Evolutionary conservation across 2,329 filamentous ascomycete genomes (phyloP), one percentile per base, ranked within the genome.

Genomic region (Setomelanomma holmii): DNA sequence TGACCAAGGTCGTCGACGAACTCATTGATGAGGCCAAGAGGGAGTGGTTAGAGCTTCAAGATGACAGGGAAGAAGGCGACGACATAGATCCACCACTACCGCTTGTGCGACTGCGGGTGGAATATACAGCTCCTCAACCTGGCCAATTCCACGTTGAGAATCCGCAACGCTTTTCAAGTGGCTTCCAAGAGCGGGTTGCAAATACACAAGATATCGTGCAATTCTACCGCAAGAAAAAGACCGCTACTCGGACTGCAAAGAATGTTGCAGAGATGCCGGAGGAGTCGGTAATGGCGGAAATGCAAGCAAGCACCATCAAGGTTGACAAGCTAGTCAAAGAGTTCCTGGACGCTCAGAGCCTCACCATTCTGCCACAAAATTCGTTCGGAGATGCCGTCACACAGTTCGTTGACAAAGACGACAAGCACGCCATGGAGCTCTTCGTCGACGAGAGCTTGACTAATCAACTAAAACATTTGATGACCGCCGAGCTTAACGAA

Each of bases 201-300:
- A 99, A 99, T 69, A 87, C 88, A 8, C 96, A 93, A 62, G 95
- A 99, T 64, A 91, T 99, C 0, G 87, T 99, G 0, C 89, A 93
- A 67, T 98, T 96, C 71, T 88, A 97, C 74, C 86, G 91, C 49
- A 96, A 93, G 76, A 98, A 96, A 76, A 84, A 84, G n/a, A 76
- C 74, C 1, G 67, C 76, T 4, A 78, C 56, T 12, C 66, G 68
- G 60, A 59, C 54, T 60, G 59, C 20, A 38, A 84, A 82, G 49
- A 79, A 78, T 23, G 80, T 81, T 2, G 69, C 78, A 3, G 83
- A 87, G 0, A 78, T 89, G 45, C 83, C 89, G 0, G 88, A 91
- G 39, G 84, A 86, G 33, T 77, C 85, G 0, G 79, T 88, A 2
- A 78, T 89, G 41, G 85, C 79, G 2, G 79, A 85, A 23, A 73